Conservation (phyloP, 805 yeast genomes). For the Gaillardinia entomophila region DNA sequence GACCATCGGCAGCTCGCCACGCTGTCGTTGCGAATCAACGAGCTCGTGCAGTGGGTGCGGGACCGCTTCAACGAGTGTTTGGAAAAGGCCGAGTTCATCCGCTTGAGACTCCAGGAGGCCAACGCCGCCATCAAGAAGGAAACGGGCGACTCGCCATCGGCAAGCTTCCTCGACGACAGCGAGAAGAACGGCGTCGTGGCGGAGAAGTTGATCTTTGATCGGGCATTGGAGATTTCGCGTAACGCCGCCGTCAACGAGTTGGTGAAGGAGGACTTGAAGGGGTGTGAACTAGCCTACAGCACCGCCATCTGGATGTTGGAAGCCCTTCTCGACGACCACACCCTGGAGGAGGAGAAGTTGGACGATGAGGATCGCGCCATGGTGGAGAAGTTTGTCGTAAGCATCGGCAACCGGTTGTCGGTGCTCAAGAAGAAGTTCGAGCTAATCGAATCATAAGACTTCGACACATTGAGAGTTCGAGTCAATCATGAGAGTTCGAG, state of each 20-base stretch:
- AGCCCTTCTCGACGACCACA: slow-evolving; percentile 59
- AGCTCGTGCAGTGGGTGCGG: slow-evolving; percentile 86
- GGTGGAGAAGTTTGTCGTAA: slow-evolving; percentile 74
- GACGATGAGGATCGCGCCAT: slow-evolving; percentile 70
- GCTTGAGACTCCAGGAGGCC: slow-evolving; percentile 50
- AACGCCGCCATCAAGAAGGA: slow-evolving; percentile 26
- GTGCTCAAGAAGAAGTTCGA: slow-evolving; percentile 57
- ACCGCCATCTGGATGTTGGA: slow-evolving; percentile 96
- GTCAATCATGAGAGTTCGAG: too few relatives aligned
- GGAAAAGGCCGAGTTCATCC: slow-evolving; percentile 80
- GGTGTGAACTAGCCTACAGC: slow-evolving; percentile 84
- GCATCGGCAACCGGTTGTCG: slow-evolving; percentile 77
- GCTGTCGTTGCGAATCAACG: slow-evolving; percentile 44
- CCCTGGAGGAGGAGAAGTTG: slow-evolving; percentile 35
- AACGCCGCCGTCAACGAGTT: slow-evolving; percentile 88
- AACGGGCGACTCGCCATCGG: not conserved
- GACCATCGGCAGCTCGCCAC: slow-evolving; percentile 8
- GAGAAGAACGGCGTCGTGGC: slow-evolving; percentile 41
- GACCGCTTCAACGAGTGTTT: slow-evolving; percentile 83
- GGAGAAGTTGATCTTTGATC: slow-evolving; percentile 82
- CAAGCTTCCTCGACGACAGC: slow-evolving; percentile 5
- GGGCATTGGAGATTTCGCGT: slow-evolving; percentile 90
- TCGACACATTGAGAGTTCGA: too few relatives aligned
- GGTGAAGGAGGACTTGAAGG: slow-evolving; percentile 61
- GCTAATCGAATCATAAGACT: slow-evolving; percentile 3